A percentile compares a stretch with the other conserved stretches of the same genome.
Conservation (phyloP, 306 rosid genomes). For the Acacia crassicarpa region DNA sequence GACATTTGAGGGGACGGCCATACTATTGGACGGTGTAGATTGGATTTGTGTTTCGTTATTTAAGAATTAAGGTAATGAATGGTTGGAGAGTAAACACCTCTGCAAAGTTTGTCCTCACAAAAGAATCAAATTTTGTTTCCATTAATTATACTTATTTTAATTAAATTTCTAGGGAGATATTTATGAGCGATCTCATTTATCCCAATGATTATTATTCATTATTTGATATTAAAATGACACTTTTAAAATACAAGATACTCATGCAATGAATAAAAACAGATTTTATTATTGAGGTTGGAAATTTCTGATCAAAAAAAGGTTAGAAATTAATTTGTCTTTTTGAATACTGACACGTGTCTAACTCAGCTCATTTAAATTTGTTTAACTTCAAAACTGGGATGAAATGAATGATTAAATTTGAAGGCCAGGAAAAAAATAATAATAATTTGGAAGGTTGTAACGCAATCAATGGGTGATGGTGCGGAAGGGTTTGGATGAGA, state of each 20-base stretch:
- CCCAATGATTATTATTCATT: not conserved
- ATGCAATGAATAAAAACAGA: too few relatives aligned
- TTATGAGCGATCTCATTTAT: not conserved
- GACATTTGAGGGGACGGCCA: slow-evolving; percentile 1
- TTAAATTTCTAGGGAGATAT: not conserved
- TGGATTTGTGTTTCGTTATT: slow-evolving; percentile 18
- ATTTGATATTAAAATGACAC: too few relatives aligned
- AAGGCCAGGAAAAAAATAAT: not conserved
- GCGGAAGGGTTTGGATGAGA: not conserved
- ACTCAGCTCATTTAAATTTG: too few relatives aligned
- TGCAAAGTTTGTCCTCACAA: slow-evolving; percentile 28
- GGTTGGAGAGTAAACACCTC: slow-evolving; percentile 28
- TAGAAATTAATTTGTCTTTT: too few relatives aligned
- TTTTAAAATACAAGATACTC: too few relatives aligned
- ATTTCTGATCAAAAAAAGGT: too few relatives aligned
- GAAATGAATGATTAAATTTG: too few relatives aligned
- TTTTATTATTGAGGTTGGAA: too few relatives aligned
- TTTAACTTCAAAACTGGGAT: too few relatives aligned
- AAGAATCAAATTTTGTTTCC: not conserved
- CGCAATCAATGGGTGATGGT: not conserved
- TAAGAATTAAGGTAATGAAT: slow-evolving; percentile 25
- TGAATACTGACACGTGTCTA: too few relatives aligned
- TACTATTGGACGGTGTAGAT: not conserved
- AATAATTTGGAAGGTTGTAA: not conserved
- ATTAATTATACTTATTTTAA: not conserved